phyloP scores from a whole-genome alignment of 352 stramenopile species.

The Phytophthora kernoviae region DNA sequence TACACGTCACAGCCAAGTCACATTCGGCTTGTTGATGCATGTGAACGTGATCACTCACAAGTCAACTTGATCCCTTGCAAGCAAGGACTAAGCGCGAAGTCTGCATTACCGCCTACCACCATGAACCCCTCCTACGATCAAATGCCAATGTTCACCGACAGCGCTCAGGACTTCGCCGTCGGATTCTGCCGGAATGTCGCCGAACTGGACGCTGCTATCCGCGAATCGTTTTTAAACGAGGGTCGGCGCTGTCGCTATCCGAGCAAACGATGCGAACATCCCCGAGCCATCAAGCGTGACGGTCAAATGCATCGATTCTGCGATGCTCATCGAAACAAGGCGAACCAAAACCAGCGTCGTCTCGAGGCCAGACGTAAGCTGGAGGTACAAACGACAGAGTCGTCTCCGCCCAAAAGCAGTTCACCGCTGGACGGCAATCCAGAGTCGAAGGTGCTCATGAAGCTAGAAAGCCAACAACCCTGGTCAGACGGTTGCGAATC shows the following conservation, averaged over 20 bases:
- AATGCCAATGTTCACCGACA: neutral
- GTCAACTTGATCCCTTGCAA: too few relatives aligned
- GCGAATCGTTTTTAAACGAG: slow-evolving; percentile 9
- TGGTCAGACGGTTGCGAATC: slow-evolving; percentile 6
- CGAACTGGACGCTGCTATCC: slow-evolving; percentile 6
- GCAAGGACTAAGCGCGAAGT: too few relatives aligned
- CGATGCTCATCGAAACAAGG: slow-evolving; percentile 44
- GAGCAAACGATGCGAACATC: slow-evolving; percentile 43
- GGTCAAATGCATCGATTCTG: slow-evolving; percentile 55
- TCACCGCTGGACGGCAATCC: slow-evolving; percentile 5
- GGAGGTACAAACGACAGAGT: slow-evolving; percentile 12
- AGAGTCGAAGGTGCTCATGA: neutral
- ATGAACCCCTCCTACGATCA: slow-evolving; percentile 14
- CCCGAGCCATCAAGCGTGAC: slow-evolving; percentile 43
- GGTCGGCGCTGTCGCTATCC: slow-evolving; percentile 36
- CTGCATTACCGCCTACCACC: too few relatives aligned
- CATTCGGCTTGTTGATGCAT: too few relatives aligned
- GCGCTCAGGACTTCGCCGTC: slow-evolving; percentile 4
- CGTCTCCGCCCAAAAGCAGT: neutral
- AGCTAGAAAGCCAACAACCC: neutral
- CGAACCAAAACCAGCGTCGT: slow-evolving; percentile 60
- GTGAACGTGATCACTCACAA: too few relatives aligned
- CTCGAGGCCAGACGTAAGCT: slow-evolving; percentile 41
- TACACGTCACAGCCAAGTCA: too few relatives aligned
- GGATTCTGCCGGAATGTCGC: slow-evolving; percentile 2